Evolutionary conservation across 2,329 filamentous ascomycete genomes (phyloP), one percentile per base, ranked within the genome.

Genomic region (Fusarium sp.): DNA sequence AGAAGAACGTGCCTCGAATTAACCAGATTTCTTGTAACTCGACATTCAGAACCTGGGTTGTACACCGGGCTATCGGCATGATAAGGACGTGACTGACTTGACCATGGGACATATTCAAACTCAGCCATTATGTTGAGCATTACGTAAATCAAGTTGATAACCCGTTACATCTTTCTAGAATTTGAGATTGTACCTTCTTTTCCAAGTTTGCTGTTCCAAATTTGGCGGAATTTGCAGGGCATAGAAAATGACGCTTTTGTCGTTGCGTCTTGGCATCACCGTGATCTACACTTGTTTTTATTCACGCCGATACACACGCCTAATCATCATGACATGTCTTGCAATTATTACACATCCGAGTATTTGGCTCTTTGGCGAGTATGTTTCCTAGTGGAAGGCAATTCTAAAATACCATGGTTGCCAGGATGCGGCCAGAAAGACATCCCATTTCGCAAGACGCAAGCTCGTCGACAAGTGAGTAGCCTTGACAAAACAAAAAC

Each of bases 81-180:
- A 34, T 11, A 8, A 53, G 17, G 55, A 62, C 56, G 55, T 61
- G 55, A 60, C 13, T 42, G 42, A 47, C 31, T 43, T n/a, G 43
- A 2, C 22, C 33, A 19, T 45, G 15, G 40, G 46, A n/a, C 15
- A 31, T 4, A n/a, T n/a, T n/a, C n/a, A n/a, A n/a, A n/a, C n/a
- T n/a, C n/a, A 53, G 34, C 46, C 7, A 3, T 13, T 13, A 3
- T 17, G 2, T 11, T 14, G 6, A 11, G 28, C 28, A 10, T 22
- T 22, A 17, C 4, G 14, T 24, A 7, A 10, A 21, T 42, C 13
- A 15, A 24, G 15, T 1, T 1, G 6, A 33, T 8, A 3, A 33
- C 42, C 4, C 2, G 46, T 62, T 46, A 46, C 22, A 62, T 43
- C 34, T 26, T 36, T 19, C 8, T 42, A 22, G 4, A 22, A 7